phyloP scores from a whole-genome alignment of 1,284 basidiomycete genomes.

The Lignosus rhinocerotis region DNA sequence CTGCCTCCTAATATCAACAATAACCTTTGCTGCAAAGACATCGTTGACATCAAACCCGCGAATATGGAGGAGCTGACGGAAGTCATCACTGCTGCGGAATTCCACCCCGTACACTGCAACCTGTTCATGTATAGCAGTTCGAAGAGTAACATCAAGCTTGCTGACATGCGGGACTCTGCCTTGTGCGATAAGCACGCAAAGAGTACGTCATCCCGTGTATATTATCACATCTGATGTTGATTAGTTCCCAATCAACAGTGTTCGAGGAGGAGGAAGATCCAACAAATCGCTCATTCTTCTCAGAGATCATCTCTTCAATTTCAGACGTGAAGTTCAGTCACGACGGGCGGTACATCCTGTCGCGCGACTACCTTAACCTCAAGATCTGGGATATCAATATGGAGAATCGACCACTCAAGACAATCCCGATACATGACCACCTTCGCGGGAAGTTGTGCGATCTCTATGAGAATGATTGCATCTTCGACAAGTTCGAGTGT shows the following conservation, averaged over 20 bases:
- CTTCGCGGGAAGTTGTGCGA: slow-evolving; percentile 97
- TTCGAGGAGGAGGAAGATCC: slow-evolving; percentile 99
- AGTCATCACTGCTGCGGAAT: slow-evolving; percentile 99
- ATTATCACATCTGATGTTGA: slow-evolving; percentile 7
- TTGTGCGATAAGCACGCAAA: slow-evolving; percentile 97
- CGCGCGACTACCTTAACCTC: slow-evolving; percentile 95
- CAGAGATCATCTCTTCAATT: slow-evolving; percentile 99
- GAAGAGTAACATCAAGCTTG: slow-evolving; percentile 99
- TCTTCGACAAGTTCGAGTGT: slow-evolving; percentile 99
- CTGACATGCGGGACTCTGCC: slow-evolving; percentile 99
- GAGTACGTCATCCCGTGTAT: slow-evolving; percentile 56
- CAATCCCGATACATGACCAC: slow-evolving; percentile 99
- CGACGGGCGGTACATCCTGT: slow-evolving; percentile 96
- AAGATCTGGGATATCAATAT: slow-evolving; percentile 99
- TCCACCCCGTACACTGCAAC: slow-evolving; percentile 98
- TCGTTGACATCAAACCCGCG: slow-evolving; percentile 99
- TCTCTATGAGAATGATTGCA: slow-evolving; percentile 99
- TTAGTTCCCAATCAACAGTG: slow-evolving; percentile 49
- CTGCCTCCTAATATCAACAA: background rate
- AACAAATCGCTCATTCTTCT: slow-evolving; percentile 97
- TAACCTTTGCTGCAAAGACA: slow-evolving; percentile 61
- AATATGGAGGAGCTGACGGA: slow-evolving; percentile 99
- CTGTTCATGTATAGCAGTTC: slow-evolving; percentile 99
- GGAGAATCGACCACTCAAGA: slow-evolving; percentile 96
- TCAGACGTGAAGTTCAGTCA: slow-evolving; percentile 99